Conservation (phyloP, 2,329 filamentous ascomycete species). For the Macrophomina tecta region DNA sequence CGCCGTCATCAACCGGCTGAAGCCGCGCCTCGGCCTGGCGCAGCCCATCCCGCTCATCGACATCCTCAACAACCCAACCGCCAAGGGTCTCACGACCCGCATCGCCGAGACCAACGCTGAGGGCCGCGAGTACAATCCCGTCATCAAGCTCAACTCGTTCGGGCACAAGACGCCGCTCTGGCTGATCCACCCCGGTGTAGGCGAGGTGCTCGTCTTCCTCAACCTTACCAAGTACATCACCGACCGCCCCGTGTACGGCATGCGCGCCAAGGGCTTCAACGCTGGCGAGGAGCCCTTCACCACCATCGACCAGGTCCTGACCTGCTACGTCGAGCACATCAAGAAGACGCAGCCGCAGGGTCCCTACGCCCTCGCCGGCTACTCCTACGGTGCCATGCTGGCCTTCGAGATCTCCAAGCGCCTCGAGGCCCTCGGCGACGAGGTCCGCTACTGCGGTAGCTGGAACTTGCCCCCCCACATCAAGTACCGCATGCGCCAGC, state of each 20-base stretch:
- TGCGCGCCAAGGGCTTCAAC: conserved; percentile 55
- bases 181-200: conserved; percentile 48
- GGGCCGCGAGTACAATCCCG: conserved; percentile 30
- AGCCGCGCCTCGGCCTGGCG: conserved; percentile 36
- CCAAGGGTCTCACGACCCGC: conserved; percentile 37
- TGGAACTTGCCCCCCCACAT: conserved; percentile 60
- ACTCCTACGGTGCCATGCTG: conserved; percentile 57
- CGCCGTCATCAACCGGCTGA: conserved; percentile 45
- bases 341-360: conserved; percentile 53
- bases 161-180: conserved; percentile 34
- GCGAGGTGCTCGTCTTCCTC: conserved; percentile 49
- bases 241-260: conserved; percentile 54
- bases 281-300: conserved; percentile 46
- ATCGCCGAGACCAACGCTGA: conserved; percentile 30
- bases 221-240: conserved; percentile 46
- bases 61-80: conserved; percentile 45
- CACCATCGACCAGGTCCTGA: conserved; percentile 48
- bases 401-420: conserved; percentile 59
- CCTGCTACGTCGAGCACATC: conserved; percentile 51
- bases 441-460: conserved; percentile 35
- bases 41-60: conserved; percentile 46
- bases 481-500: conserved; percentile 49
- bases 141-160: conserved; percentile 31
- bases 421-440: conserved; percentile 47
- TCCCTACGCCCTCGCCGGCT: conserved; percentile 60